phyloP scores from a whole-genome alignment of 2,329 filamentous ascomycete genomes.

The Stagonosporopsis vannaccii region DNA sequence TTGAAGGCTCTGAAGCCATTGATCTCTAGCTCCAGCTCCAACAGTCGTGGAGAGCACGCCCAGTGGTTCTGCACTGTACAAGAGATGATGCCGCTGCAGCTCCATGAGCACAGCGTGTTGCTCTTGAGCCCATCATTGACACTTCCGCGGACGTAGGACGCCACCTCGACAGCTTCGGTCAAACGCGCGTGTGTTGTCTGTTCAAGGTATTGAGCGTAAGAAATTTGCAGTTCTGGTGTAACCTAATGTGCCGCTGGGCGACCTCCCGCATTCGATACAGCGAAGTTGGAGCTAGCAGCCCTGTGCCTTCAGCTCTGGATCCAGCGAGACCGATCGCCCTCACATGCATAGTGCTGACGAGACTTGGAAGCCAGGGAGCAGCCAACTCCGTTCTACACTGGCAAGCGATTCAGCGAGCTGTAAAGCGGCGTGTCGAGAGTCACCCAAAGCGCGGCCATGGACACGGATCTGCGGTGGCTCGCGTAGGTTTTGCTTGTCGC shows the following conservation, averaged over 20 bases:
- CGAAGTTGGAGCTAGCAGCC: constrained; percentile 5
- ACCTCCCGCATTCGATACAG: not conserved
- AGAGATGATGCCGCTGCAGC: not conserved
- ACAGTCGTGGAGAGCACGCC: not conserved
- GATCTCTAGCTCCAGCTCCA: not conserved
- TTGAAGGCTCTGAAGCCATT: not conserved
- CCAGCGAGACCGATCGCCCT: constrained; percentile 7
- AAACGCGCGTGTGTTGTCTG: not conserved
- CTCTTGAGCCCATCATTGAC: not conserved
- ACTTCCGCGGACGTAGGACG: not conserved
- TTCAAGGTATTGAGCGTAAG: not conserved
- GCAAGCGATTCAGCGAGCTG: not conserved
- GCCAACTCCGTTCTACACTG: not conserved
- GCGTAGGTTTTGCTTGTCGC: constrained; percentile 8
- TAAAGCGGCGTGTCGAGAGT: constrained; percentile 3
- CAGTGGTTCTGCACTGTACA: not conserved
- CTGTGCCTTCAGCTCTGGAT: constrained; percentile 3
- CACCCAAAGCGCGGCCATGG: not conserved
- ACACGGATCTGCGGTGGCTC: constrained; percentile 9
- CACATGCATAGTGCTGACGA: not conserved
- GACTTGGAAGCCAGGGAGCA: not conserved
- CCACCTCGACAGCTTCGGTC: not conserved
- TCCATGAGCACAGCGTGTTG: not conserved
- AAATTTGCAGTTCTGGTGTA: constrained; percentile 2
- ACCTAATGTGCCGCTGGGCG: constrained; percentile 2